Percentiles rank a stretch among this genome's conserved stretches.
These are phyloP conservation scores for Verticillium nubilum DNA, from an alignment of 2,329 filamentous ascomycete genomes.

Conservation along the genomic window DNA sequence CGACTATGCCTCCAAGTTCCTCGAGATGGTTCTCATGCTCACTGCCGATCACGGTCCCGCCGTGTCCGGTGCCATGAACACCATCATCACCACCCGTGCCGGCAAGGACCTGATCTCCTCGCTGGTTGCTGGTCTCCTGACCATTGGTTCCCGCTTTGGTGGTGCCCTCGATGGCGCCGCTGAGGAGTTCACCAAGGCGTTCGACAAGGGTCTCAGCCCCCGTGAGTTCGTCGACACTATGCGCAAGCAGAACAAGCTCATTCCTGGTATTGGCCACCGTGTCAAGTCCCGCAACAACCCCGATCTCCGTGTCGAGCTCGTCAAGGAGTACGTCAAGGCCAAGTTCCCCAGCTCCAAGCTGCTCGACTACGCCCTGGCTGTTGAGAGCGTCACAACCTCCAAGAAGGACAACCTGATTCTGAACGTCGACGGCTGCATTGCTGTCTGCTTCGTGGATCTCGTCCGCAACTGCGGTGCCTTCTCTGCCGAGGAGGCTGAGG, in stretches of 20 bases:
- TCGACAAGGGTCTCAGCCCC: conserved; percentile 95
- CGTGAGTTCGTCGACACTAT: conserved; percentile 98
- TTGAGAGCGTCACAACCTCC: conserved; percentile 95
- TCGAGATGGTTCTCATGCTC: conserved; percentile 99
- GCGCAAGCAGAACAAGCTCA: conserved; percentile 99
- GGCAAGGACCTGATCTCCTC: conserved; percentile 98
- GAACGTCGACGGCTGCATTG: conserved; percentile 97
- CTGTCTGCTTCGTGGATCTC: conserved; percentile 97
- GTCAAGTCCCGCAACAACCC: conserved; percentile 99
- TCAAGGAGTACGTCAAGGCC: conserved; percentile 97
- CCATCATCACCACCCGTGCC: conserved; percentile 98
- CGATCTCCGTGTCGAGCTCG: conserved; percentile 97
- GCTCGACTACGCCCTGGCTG: conserved; percentile 96
- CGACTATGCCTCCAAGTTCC: conserved; percentile 94
- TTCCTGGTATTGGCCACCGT: conserved; percentile 97
- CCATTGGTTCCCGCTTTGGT: conserved; percentile 96
- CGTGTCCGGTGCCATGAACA: conserved; percentile 99
- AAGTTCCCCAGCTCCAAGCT: conserved; percentile 98
- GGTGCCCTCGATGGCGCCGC: conserved; percentile 96
- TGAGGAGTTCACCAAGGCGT: conserved; percentile 97
- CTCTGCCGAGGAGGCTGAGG: conserved; percentile 91
- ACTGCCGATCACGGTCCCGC: conserved; percentile 98
- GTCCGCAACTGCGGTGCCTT: conserved; percentile 98
- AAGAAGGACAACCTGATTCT: conserved; percentile 99
- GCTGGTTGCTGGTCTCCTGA: conserved; percentile 92